Evolutionary conservation across 2,329 filamentous ascomycete genomes (phyloP).

Genomic region (Pseudogymnoascus sp.): DNA sequence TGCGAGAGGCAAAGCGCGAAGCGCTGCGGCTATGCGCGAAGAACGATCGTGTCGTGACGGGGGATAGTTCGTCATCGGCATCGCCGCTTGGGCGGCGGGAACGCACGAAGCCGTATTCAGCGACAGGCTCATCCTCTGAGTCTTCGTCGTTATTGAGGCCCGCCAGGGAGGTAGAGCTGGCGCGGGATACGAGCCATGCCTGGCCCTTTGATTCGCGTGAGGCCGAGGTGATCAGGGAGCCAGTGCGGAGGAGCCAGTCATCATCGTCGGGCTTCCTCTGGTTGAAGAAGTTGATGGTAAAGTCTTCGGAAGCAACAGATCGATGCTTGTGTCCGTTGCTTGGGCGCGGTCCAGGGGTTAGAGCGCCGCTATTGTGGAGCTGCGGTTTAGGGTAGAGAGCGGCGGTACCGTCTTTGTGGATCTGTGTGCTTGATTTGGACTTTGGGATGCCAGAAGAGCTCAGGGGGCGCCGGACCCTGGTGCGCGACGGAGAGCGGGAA

Average conservation of each 20-base stretch:
- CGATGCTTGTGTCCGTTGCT: slow-evolving; percentile 16
- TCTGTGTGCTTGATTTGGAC: slow-evolving; percentile 51
- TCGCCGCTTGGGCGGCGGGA: slow-evolving; percentile 30
- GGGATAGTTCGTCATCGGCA: slow-evolving; percentile 30
- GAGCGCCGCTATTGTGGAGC: slow-evolving; percentile 21
- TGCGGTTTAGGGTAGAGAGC: slow-evolving; percentile 16
- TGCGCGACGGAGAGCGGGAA: slow-evolving; percentile 34
- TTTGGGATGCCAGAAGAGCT: slow-evolving; percentile 36
- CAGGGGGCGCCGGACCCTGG: slow-evolving; percentile 34
- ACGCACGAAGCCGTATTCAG: slow-evolving; percentile 40
- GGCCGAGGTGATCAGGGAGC: slow-evolving; percentile 53
- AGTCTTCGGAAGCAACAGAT: slow-evolving; percentile 22
- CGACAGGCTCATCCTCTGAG: slow-evolving; percentile 43
- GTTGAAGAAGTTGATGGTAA: slow-evolving; percentile 10
- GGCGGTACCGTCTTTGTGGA: slow-evolving; percentile 35
- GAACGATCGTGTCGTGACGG: slow-evolving; percentile 25
- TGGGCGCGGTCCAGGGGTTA: slow-evolving; percentile 19
- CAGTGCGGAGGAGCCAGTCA: slow-evolving; percentile 58
- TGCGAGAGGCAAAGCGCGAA: slow-evolving; percentile 31
- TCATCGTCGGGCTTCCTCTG: slow-evolving; percentile 36
- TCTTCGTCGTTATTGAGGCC: slow-evolving; percentile 45
- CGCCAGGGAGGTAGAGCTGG: slow-evolving; percentile 55
- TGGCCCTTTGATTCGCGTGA: slow-evolving; percentile 61
- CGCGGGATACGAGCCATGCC: slow-evolving; percentile 57
- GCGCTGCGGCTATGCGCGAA: slow-evolving; percentile 40